These are phyloP conservation scores for Vigna reflexopilosa DNA, from an alignment of 306 rosid genomes.

Conservation along the genomic window DNA sequence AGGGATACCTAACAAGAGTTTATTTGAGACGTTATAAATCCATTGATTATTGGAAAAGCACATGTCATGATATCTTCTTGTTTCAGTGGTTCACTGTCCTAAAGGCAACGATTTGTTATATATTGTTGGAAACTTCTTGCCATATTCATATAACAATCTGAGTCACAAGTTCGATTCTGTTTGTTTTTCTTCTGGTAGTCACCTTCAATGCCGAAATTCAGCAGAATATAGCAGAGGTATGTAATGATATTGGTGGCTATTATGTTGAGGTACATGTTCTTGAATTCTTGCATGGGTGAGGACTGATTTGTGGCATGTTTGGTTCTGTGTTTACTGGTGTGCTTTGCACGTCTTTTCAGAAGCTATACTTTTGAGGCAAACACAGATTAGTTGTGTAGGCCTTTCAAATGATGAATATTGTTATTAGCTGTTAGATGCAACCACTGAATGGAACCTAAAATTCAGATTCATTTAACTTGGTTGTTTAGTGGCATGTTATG, in stretches of 20 bases:
- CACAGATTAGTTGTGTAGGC: too few species aligned
- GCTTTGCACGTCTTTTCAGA: too few species aligned
- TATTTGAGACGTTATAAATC: too few species aligned
- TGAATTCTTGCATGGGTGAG: background rate
- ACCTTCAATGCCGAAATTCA: background rate
- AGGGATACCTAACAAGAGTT: too few species aligned
- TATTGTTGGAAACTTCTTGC: background rate
- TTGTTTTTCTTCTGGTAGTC: background rate
- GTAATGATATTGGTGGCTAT: background rate
- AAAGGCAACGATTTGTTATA: background rate
- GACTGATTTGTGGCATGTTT: background rate
- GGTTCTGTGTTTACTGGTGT: background rate
- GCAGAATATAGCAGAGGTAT: background rate
- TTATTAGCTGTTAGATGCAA: background rate
- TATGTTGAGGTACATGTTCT: background rate
- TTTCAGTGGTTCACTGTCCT: constrained; percentile 20
- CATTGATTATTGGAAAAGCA: background rate
- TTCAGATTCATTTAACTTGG: background rate
- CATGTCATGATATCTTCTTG: background rate
- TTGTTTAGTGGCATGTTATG: too few species aligned
- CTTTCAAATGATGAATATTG: background rate
- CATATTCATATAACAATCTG: constrained; percentile 5
- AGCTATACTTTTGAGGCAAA: too few species aligned
- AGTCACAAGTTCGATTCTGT: constrained; percentile 15
- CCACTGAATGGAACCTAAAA: background rate